Evolutionary conservation across 495 filamentous ascomycete species (phyloP), one percentile per base, ranked within the genome.

Genomic region (Penicillium alfredii): DNA sequence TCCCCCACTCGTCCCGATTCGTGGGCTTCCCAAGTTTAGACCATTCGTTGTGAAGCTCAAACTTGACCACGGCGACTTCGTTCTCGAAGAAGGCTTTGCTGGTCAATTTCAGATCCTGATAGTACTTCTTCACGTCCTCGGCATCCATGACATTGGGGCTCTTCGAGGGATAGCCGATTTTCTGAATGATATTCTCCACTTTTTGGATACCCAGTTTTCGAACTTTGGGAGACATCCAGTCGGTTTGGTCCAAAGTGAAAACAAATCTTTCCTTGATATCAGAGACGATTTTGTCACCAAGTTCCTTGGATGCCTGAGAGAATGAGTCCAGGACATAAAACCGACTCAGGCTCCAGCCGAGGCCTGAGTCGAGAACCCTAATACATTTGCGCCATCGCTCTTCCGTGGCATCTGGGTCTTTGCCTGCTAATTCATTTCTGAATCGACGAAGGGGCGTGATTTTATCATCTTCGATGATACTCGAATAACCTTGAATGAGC

Each of bases 301-400:
- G 76, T 8, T 71, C 55, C 44, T 83, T 80, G 0, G 77, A 78
- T 13, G 69, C 69, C 25, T 77, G 69, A 0, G 80, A 73, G 43
- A 83, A 86, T 10, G 76, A 70, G 31, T 74, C 73, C 33, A 82
- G 67, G 16, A 82, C 66, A 49, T 79, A 86, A 49, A 86, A 84
- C 25, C 78, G 73, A 47, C 81, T 84, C 2, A 74, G 47, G 13
- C 65, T 73, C 71, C 71, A 75, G n/a, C 56, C 65, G 15, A 85
- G 61, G 4, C 69, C 71, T 12, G 60, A 49, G 50, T 84, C 80
- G 4, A 80, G 64, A 27, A 63, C 58, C 6, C 43, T 46, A 31
- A 84, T 69, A 45, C 82, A 86, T 21, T 76, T 82, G 46, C 79
- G 71, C 82, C 82, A 86, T 36, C 82, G 63, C 30, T 86, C 82